A percentile compares a stretch with the other conserved stretches of the same genome.
These are phyloP conservation scores for Ophiostoma himal-ulmi DNA, from an alignment of 2,329 filamentous ascomycete species.

Conservation along the genomic window DNA sequence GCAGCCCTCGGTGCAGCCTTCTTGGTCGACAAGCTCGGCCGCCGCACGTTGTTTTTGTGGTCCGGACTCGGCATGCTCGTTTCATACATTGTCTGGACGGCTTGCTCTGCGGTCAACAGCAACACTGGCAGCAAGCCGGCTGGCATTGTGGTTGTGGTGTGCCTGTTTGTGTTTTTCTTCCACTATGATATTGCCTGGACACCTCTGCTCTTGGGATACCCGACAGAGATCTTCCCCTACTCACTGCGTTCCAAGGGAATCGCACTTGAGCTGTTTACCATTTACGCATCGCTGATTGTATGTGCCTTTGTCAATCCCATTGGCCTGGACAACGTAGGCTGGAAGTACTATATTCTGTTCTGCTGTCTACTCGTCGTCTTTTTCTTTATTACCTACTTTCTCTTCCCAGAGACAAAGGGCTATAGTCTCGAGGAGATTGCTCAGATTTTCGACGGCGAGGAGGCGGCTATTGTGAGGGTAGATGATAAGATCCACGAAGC, in stretches of 20 bases:
- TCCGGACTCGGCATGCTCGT: conserved; percentile 54
- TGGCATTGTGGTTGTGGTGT: conserved; percentile 50
- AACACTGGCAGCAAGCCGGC: conserved; percentile 50
- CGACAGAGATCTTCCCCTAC: conserved; percentile 29
- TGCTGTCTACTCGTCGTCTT: conserved; percentile 29
- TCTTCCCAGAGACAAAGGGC: conserved; percentile 29
- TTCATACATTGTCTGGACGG: background rate
- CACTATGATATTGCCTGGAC: conserved; percentile 50
- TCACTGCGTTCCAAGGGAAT: conserved; percentile 35
- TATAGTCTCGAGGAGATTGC: conserved; percentile 25
- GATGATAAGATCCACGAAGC: background rate
- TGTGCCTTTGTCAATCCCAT: conserved; percentile 39
- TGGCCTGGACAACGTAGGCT: conserved; percentile 33
- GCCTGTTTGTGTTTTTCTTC: conserved; percentile 54
- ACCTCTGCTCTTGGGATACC: background rate
- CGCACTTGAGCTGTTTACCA: conserved; percentile 28
- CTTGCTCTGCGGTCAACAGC: conserved; percentile 47
- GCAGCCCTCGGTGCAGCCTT: conserved; percentile 12
- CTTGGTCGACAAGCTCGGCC: conserved; percentile 21
- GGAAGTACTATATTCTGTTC: conserved; percentile 39
- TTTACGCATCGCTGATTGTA: conserved; percentile 30
- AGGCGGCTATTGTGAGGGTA: background rate
- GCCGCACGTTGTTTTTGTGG: conserved; percentile 42
- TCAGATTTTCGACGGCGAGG: conserved; percentile 22
- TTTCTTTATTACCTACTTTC: conserved; percentile 32